A percentile compares a stretch with the other conserved stretches of the same genome.
These are phyloP conservation scores for Aspergillus aculeatinus DNA, from an alignment of 2,329 filamentous ascomycete species.

Conservation along the genomic window DNA sequence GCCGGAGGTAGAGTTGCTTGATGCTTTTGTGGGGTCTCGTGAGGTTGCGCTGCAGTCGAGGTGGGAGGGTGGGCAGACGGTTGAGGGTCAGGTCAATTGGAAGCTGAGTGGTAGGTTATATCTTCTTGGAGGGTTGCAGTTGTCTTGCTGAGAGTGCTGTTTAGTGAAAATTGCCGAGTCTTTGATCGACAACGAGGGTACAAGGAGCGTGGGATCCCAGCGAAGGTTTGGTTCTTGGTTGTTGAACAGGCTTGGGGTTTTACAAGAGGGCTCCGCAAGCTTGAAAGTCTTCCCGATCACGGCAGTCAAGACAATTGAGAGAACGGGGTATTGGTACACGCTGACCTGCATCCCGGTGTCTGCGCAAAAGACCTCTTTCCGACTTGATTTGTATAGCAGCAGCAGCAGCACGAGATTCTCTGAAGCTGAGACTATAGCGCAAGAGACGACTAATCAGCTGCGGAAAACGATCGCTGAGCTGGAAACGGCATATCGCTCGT, in stretches of 20 bases:
- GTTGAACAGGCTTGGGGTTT: background rate
- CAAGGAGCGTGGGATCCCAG: background rate
- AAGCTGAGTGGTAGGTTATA: constrained; percentile 29
- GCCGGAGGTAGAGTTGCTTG: constrained; percentile 2
- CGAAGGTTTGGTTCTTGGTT: background rate
- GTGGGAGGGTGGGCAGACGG: constrained; percentile 30
- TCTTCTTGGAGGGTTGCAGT: background rate
- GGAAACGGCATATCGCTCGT: constrained; percentile 18
- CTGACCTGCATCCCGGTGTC: constrained; percentile 30
- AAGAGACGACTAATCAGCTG: constrained; percentile 1
- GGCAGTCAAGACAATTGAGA: constrained; percentile 23
- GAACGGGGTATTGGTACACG: constrained; percentile 21
- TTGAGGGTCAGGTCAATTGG: constrained; percentile 36
- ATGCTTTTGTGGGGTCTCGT: constrained; percentile 15
- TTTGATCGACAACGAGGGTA: background rate
- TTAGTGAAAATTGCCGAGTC: constrained; percentile 6
- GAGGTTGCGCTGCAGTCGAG: constrained; percentile 10
- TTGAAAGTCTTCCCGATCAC: constrained; percentile 25
- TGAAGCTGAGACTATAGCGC: background rate
- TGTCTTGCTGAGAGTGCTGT: background rate
- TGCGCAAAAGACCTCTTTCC: constrained; percentile 26
- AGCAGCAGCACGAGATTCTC: background rate
- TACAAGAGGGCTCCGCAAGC: background rate
- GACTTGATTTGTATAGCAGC: constrained; percentile 31
- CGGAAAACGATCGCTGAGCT: constrained; percentile 6